Percentiles rank a stretch among this genome's conserved stretches.
Conservation (phyloP, 2,329 filamentous ascomycete genomes). For the Trichoderma endophyticum region DNA sequence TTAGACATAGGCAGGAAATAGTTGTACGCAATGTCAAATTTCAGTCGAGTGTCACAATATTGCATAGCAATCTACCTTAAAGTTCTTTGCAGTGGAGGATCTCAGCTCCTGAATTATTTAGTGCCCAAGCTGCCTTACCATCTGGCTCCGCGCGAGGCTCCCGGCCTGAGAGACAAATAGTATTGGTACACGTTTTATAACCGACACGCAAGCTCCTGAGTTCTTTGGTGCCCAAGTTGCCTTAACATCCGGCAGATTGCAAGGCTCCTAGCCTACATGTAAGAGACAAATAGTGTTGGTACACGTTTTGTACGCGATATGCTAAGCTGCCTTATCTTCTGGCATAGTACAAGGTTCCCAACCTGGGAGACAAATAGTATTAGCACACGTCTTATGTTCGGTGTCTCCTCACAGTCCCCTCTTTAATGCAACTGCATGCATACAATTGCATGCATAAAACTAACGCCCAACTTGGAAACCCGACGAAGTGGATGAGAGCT, state of each 20-base stretch:
- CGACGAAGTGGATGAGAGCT: not conserved
- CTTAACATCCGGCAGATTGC: not conserved
- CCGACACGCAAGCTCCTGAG: no score
- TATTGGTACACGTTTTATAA: not conserved
- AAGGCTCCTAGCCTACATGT: accelerated
- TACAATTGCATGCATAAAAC: not conserved
- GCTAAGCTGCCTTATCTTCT: not conserved
- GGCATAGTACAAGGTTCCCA: accelerated
- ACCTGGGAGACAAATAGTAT: not conserved
- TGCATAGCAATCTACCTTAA: not conserved
- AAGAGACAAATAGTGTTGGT: not conserved
- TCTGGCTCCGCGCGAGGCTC: no score
- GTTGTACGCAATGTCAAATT: no score
- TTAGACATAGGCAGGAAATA: not conserved
- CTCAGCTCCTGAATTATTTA: not conserved
- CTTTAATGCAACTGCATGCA: not conserved
- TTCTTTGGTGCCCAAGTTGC: not conserved
- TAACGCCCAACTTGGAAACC: not conserved
- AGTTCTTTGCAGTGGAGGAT: not conserved
- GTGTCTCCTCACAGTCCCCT: not conserved
- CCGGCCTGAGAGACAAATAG: not conserved
- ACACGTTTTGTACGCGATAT: not conserved
- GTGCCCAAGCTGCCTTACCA: not conserved
- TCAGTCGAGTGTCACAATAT: no score
- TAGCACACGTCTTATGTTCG: not conserved